Conservation (phyloP, 306 rosid species). For the Prinsepia uniflora region DNA sequence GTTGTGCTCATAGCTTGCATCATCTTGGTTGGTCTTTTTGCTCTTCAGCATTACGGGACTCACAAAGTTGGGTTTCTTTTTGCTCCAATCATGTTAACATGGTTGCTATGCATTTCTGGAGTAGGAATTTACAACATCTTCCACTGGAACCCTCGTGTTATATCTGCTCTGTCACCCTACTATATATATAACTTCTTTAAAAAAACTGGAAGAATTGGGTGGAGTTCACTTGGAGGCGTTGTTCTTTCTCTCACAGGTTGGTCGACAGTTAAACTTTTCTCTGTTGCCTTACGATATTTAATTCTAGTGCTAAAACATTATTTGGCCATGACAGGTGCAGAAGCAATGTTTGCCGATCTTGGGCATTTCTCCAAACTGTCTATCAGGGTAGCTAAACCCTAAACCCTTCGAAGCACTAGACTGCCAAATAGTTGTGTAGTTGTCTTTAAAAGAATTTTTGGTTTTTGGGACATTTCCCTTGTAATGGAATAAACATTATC, state of each 20-base stretch:
- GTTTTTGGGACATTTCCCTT: not conserved
- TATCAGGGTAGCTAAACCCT: conserved; percentile 7
- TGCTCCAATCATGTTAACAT: conserved; percentile 26
- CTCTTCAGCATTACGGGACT: conserved; percentile 29
- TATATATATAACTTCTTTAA: conserved; percentile 18
- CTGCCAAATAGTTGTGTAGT: not conserved
- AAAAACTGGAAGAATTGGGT: conserved; percentile 23
- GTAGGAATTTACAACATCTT: conserved; percentile 24
- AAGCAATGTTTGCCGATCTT: conserved; percentile 38
- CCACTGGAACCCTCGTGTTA: conserved; percentile 25
- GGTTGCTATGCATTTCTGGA: conserved; percentile 22
- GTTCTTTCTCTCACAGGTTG: conserved; percentile 28
- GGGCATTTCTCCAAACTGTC: conserved; percentile 34
- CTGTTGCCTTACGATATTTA: not conserved
- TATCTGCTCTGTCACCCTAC: conserved; percentile 19
- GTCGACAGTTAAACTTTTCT: not conserved
- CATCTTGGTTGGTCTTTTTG: conserved; percentile 24
- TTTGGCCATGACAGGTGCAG: conserved; percentile 22
- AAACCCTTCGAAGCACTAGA: not conserved
- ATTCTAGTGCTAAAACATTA: not conserved
- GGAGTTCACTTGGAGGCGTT: conserved; percentile 27
- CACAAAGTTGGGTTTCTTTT: conserved; percentile 27
- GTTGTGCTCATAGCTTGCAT: conserved; percentile 20
- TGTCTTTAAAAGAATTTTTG: not conserved
- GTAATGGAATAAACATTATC: not conserved